Evolutionary conservation across 164 flowering plant species (phyloP), one percentile per base, ranked within the genome.

Genomic region (Protea cynaroides): DNA sequence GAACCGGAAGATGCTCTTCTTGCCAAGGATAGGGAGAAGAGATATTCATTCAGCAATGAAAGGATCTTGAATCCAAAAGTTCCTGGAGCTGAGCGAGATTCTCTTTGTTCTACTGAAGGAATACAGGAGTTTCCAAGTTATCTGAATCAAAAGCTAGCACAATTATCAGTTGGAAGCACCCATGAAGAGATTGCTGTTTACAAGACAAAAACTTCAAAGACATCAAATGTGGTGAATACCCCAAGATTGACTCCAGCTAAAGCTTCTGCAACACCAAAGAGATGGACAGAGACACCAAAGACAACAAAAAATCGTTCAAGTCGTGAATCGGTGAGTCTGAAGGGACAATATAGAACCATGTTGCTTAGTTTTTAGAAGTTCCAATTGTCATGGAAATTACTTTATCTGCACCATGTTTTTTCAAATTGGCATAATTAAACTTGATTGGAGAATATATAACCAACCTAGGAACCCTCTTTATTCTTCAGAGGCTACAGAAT

Each of bases 31-130:
- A 67, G 72, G 69, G 82, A 79, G 63, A 86, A 71, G 73, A 68
- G 89, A 58, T 67, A 67, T 29, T 86, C 93, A 25, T 78, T 73
- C 63, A 72, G 86, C 75, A 85, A 85, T 68, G 84, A 82, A 46
- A 77, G 95, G 72, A 74, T 78, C 54, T 62, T 84, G 62, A 89
- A 82, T 76, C 99, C 93, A 24, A 83, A 90, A 67, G 70, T 76
- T 59, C 84, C 85, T 69, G 87, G 71, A 71, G 69, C 75, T 59
- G 92, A 84, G 34, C 80, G 65, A 51, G 88, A 81, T 38, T 80
- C 88, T 67, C 40, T 70, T 1, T 74, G 76, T 70, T 86, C 84
- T 56, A 66, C 80, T 12, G 76, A 69, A 62, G 73, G 78, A 70
- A 70, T 72, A 38, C 79, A 67, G 46, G 75, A 75, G 18, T 69